These are phyloP conservation scores for Gymnopus androsaceus DNA, from an alignment of 1,284 basidiomycete genomes.

Conservation along the genomic window DNA sequence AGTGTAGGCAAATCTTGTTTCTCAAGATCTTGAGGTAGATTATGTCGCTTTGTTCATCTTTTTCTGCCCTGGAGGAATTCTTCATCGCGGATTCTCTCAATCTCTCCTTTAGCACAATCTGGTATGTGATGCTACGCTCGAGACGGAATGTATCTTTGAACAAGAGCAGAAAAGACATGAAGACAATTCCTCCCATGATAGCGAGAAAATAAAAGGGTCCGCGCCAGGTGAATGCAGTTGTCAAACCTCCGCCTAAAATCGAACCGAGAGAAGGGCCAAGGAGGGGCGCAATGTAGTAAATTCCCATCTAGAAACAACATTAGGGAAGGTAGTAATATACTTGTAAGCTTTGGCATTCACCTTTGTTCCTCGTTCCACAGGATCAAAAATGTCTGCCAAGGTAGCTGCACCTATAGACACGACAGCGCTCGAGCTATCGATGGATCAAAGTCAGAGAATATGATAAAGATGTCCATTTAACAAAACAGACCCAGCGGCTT, in stretches of 20 bases:
- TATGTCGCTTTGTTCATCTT: not conserved
- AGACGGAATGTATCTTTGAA: conserved; percentile 83
- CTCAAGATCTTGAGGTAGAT: conserved; percentile 11
- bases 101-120: conserved; percentile 51
- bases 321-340: not conserved
- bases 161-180: conserved; percentile 62
- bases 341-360: conserved; percentile 27
- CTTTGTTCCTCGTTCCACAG: conserved; percentile 75
- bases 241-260: conserved; percentile 70
- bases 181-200: conserved; percentile 59
- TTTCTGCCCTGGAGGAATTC: conserved; percentile 14
- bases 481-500: conserved; percentile 57
- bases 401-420: conserved; percentile 81
- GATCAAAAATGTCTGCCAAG: conserved; percentile 81
- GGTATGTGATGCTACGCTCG: conserved; percentile 80
- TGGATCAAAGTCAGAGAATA: not conserved
- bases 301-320: conserved; percentile 55
- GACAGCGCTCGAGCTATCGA: conserved; percentile 69
- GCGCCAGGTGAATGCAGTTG: conserved; percentile 73
- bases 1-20: conserved; percentile 16
- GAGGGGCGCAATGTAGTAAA: conserved; percentile 69
- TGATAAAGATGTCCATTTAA: not conserved
- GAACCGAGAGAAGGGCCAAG: conserved; percentile 72
- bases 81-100: conserved; percentile 24
- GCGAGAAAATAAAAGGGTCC: conserved; percentile 82